Percentiles rank a stretch among this genome's conserved stretches.
These are phyloP conservation scores for Ilyonectria mors-panacis DNA, from an alignment of 2,329 filamentous ascomycete species.

Conservation along the genomic window DNA sequence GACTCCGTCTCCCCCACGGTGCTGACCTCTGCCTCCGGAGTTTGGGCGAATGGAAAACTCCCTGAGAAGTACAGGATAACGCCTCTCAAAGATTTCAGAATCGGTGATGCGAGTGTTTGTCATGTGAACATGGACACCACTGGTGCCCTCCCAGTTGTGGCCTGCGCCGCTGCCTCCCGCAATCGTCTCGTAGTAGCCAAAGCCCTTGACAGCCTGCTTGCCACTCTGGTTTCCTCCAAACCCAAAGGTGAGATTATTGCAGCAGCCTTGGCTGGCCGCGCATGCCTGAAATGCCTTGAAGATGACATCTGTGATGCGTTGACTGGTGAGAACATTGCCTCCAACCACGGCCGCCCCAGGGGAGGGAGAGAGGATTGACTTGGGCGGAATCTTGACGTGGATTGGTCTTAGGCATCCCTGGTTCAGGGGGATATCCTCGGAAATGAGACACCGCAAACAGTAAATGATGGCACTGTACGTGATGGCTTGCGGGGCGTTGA, in stretches of 20 bases:
- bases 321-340: conserved; percentile 76
- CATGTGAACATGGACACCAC: conserved; percentile 68
- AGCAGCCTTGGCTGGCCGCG: conserved; percentile 84
- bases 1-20: conserved; percentile 81
- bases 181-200: conserved; percentile 74
- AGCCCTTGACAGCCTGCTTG: conserved; percentile 56
- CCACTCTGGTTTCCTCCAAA: conserved; percentile 68
- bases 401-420: conserved; percentile 86
- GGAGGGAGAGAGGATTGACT: conserved; percentile 81
- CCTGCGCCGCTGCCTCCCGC: conserved; percentile 79
- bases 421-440: conserved; percentile 86
- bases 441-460: conserved; percentile 84
- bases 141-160: conserved; percentile 62
- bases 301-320: conserved; percentile 62
- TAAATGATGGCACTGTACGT: conserved; percentile 92
- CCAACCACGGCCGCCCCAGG: conserved; percentile 86
- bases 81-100: conserved; percentile 61
- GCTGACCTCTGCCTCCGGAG: conserved; percentile 76
- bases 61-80: conserved; percentile 80
- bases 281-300: conserved; percentile 83
- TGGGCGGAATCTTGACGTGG: conserved; percentile 79
- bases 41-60: conserved; percentile 77
- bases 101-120: conserved; percentile 84
- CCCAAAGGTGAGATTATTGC: conserved; percentile 88
- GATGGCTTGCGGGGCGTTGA: conserved; percentile 86